These are phyloP conservation scores for Sporothrix brunneoviolacea DNA, from an alignment of 2,329 filamentous ascomycete genomes.

Conservation along the genomic window DNA sequence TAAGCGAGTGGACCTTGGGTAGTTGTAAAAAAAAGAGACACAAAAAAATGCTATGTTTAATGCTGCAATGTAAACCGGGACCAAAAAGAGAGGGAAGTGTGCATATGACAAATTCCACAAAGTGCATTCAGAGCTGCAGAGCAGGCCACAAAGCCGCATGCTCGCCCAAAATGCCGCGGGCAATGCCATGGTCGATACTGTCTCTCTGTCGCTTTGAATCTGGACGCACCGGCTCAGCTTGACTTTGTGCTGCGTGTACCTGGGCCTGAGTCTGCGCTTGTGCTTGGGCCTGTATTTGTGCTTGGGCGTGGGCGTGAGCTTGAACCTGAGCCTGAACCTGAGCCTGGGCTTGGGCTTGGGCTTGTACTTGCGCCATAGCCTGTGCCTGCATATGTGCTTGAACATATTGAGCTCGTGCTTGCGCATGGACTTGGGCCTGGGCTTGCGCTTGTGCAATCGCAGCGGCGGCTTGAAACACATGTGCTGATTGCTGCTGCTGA, in stretches of 20 bases:
- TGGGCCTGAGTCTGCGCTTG: neutral
- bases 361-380: neutral
- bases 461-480: slow-evolving; percentile 3
- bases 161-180: slow-evolving; percentile 3
- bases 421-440: neutral
- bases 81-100: neutral
- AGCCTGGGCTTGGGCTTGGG: neutral
- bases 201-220: slow-evolving; percentile 11
- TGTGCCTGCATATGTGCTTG: neutral
- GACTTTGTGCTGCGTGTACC: neutral
- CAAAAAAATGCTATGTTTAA: neutral
- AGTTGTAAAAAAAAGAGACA: no score
- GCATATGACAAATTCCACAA: neutral
- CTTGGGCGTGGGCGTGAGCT: neutral
- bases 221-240: neutral
- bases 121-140: slow-evolving; percentile 1
- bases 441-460: slow-evolving; percentile 5
- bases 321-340: neutral
- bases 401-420: neutral
- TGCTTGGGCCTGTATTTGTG: neutral
- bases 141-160: slow-evolving; percentile 12
- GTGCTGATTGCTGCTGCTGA: neutral
- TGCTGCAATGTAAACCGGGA: no score
- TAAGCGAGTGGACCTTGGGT: neutral
- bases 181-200: slow-evolving; percentile 9